Base-by-base conservation (phyloP, 305 asterid genomes). In the Solanum aculeatissimum region DNA sequence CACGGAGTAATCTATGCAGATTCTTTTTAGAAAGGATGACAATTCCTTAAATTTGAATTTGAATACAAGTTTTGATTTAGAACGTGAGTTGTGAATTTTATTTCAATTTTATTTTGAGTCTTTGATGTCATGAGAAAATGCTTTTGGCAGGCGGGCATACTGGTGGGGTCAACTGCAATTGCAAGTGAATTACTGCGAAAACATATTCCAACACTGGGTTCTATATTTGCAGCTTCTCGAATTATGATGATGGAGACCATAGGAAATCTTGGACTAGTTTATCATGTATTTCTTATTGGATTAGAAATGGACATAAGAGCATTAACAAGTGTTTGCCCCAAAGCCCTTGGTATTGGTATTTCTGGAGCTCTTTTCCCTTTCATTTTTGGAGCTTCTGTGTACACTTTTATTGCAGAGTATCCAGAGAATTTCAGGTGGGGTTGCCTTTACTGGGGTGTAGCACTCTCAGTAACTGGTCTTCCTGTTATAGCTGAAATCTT, bases 351-450 rank as follows among this genome's bases (percentile, higher is more conserved):
- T 43, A 49, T 86, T 49, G 88, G 88, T 75, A 75, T 86, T 10
- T 42, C 86, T 60, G 88, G 88, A 86, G 81, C 86, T 51, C 53
- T 86, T 62, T 80, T 86, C 65, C 82, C 88, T 8, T 86, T 86
- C 68, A 1, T 29, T 25, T 45, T 83, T 38, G 88, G 86, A n/a
- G 70, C 84, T 12, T 32, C 51, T 4, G 27, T 83, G n/a, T 86
- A 86, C 32, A 27, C 47, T 16, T 83, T 74, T 29, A n/a, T 83
- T 32, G 10, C 54, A 21, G 27, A 42, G 14, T 81, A 55, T 38
- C 40, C 49, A 38, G 9, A 83, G 58, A 58, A 63, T 57, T 83
- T 63, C 14, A 32, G n/a, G 14, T 18, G 74, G 57, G 88, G 88
- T 14, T 72, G 25, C 63, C 78, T 86, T 63, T 86, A 82, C 18